These are phyloP conservation scores for Corynespora cassiicola DNA, from an alignment of 2,329 filamentous ascomycete genomes.

Conservation along the genomic window DNA sequence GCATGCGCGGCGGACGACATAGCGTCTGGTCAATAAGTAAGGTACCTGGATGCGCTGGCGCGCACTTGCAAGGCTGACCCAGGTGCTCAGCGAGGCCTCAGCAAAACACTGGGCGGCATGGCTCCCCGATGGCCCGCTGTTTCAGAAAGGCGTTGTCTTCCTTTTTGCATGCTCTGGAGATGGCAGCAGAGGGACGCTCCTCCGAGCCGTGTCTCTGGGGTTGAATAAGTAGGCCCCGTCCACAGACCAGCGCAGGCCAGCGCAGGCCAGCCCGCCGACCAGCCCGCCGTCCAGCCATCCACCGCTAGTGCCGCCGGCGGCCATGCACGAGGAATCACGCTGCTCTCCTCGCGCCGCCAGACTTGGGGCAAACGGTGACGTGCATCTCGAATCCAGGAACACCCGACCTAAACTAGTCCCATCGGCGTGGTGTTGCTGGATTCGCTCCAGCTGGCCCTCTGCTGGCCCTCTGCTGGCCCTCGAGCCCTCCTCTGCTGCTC, in stretches of 20 bases:
- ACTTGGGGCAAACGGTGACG: constrained; percentile 17
- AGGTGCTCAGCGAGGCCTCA: constrained; percentile 7
- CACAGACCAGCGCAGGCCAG: too few species aligned
- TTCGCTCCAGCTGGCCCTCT: not conserved
- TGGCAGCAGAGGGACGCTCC: constrained; percentile 8
- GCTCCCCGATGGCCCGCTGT: constrained; percentile 1
- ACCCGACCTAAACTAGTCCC: too few species aligned
- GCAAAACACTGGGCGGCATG: constrained; percentile 3
- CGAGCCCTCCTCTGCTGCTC: too few species aligned
- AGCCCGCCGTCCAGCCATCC: constrained; percentile 8
- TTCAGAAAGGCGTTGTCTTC: constrained; percentile 6
- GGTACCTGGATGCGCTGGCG: constrained; percentile 8
- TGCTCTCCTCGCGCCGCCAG: constrained; percentile 10
- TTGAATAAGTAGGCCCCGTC: too few species aligned
- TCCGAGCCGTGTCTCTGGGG: constrained; percentile 8
- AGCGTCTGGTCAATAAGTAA: constrained; percentile 6
- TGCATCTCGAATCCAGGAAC: constrained; percentile 9
- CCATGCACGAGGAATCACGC: constrained; percentile 21
- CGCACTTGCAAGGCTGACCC: constrained; percentile 13
- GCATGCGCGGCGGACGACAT: constrained; percentile 16
- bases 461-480: too few species aligned
- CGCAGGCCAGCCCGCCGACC: too few species aligned
- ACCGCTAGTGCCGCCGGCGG: constrained; percentile 13
- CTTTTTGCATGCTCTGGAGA: not conserved
- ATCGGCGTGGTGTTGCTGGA: not conserved